A percentile compares a stretch with the other conserved stretches of the same genome.
These are phyloP conservation scores for Leptomonas pyrrhocoris DNA, from an alignment of 208 protist genomes.

Conservation along the genomic window DNA sequence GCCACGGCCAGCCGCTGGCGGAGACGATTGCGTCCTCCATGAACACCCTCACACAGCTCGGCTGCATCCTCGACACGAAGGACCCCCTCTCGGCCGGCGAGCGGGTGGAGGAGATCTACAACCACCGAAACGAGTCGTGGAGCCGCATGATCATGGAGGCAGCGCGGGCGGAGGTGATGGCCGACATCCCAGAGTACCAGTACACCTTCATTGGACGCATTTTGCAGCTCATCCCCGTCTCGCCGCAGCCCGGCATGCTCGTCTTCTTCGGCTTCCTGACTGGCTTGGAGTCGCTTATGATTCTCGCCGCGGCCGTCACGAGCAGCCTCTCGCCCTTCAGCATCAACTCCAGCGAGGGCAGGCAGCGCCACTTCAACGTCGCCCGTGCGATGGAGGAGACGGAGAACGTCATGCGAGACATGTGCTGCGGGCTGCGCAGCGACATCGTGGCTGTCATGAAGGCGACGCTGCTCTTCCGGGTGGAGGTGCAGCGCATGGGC, in stretches of 20 bases:
- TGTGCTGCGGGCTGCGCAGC: slow-evolving; percentile 62
- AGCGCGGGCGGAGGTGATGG: slow-evolving; percentile 36
- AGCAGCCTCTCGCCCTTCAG: slow-evolving; percentile 71
- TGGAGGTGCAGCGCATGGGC: slow-evolving; percentile 41
- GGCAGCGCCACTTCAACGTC: slow-evolving; percentile 44
- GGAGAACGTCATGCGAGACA: slow-evolving; percentile 72
- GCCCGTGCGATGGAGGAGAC: slow-evolving; percentile 78
- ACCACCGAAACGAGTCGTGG: slow-evolving; percentile 28
- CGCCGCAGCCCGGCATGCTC: slow-evolving; percentile 62
- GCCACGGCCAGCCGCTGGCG: slow-evolving; percentile 64
- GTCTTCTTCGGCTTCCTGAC: slow-evolving; percentile 79
- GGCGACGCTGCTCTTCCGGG: slow-evolving; percentile 63
- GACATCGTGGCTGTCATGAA: slow-evolving; percentile 70
- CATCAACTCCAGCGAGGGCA: slow-evolving; percentile 34
- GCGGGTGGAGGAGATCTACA: slow-evolving; percentile 39
- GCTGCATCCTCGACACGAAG: slow-evolving; percentile 65
- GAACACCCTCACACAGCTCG: slow-evolving; percentile 70
- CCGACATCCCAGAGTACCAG: slow-evolving; percentile 50
- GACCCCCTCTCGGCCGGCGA: slow-evolving; percentile 38
- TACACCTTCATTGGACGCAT: slow-evolving; percentile 75
- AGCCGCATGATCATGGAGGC: slow-evolving; percentile 29
- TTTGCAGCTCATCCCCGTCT: slow-evolving; percentile 71
- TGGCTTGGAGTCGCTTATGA: slow-evolving; percentile 69
- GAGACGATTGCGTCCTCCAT: slow-evolving; percentile 68
- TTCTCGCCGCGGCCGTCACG: slow-evolving; percentile 69